Conservation (phyloP, 1,284 basidiomycete genomes). For the Puccinia hordei region DNA sequence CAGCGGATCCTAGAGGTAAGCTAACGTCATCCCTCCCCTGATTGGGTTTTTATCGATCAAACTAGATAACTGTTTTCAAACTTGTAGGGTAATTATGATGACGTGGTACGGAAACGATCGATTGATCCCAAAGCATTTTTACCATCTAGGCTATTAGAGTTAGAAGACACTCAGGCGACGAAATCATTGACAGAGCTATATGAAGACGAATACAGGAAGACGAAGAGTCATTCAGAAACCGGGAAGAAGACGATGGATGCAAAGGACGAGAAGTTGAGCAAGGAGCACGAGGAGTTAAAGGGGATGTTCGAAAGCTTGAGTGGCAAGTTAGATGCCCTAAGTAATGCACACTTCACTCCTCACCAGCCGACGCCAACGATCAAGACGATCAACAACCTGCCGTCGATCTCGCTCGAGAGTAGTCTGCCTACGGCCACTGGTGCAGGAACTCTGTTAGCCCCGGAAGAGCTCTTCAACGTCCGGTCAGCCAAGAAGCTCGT, state of each 20-base stretch:
- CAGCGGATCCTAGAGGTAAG: conserved; percentile 76
- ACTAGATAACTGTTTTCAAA: neutral
- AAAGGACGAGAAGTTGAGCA: conserved; percentile 81
- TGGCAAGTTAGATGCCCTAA: conserved; percentile 86
- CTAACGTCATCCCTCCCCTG: conserved; percentile 44
- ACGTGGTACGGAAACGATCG: conserved; percentile 78
- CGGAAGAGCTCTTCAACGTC: conserved; percentile 77
- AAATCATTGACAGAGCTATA: conserved; percentile 95
- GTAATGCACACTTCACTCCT: conserved; percentile 92
- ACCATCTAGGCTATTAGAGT: conserved; percentile 82
- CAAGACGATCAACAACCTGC: conserved; percentile 78
- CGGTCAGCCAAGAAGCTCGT: conserved; percentile 14
- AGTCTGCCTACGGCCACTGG: conserved; percentile 81
- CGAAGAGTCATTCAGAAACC: conserved; percentile 61
- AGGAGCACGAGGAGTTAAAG: conserved; percentile 85
- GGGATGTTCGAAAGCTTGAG: conserved; percentile 81
- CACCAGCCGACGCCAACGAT: conserved; percentile 92
- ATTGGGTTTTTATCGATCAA: neutral
- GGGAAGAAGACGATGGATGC: conserved; percentile 67
- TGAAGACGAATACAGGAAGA: conserved; percentile 84
- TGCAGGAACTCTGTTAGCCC: conserved; percentile 79
- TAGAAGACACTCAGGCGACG: conserved; percentile 81
- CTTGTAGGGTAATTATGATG: conserved; percentile 74
- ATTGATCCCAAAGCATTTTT: conserved; percentile 84
- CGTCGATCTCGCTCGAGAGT: conserved; percentile 83